Evolutionary conservation across 2,329 filamentous ascomycete genomes (phyloP).

Genomic region (Trichophyton equinum): DNA sequence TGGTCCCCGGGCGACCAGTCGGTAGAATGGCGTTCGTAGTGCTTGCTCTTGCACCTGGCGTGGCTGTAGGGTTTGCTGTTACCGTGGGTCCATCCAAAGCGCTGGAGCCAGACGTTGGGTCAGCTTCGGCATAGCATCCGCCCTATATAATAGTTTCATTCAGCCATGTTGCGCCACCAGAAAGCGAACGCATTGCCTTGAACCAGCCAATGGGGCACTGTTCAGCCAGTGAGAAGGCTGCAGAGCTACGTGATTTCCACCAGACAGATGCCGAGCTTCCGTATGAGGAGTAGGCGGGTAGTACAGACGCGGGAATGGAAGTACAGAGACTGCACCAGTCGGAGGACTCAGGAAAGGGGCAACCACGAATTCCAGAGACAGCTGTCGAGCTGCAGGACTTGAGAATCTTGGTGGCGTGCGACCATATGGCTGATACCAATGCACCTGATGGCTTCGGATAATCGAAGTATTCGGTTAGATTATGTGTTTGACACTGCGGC

Average conservation of each 20-base stretch:
- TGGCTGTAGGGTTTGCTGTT: not conserved
- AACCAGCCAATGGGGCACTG: not conserved
- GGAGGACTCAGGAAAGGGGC: not conserved
- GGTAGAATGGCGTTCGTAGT: not conserved
- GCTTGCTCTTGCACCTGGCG: not conserved
- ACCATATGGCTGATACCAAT: not conserved
- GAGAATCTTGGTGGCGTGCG: not conserved
- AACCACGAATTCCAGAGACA: too few relatives aligned
- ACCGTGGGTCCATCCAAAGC: not conserved
- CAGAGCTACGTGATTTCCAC: not conserved
- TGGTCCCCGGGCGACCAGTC: not conserved
- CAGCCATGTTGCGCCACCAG: not conserved
- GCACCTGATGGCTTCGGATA: not conserved
- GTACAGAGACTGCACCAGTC: not conserved
- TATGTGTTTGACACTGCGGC: slow-evolving; percentile 2
- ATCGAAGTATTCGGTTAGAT: slow-evolving; percentile 4
- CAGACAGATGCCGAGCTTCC: not conserved
- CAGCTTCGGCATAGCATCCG: not conserved
- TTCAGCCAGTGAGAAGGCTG: not conserved
- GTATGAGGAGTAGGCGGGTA: not conserved
- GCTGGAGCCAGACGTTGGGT: not conserved
- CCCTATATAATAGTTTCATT: not conserved
- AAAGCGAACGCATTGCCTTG: not conserved
- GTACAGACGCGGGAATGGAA: not conserved
- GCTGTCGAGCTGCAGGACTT: slow-evolving; percentile 1